These are phyloP conservation scores for Dendrobium chrysotoxum DNA, from an alignment of 106 monocot genomes.

Conservation along the genomic window DNA sequence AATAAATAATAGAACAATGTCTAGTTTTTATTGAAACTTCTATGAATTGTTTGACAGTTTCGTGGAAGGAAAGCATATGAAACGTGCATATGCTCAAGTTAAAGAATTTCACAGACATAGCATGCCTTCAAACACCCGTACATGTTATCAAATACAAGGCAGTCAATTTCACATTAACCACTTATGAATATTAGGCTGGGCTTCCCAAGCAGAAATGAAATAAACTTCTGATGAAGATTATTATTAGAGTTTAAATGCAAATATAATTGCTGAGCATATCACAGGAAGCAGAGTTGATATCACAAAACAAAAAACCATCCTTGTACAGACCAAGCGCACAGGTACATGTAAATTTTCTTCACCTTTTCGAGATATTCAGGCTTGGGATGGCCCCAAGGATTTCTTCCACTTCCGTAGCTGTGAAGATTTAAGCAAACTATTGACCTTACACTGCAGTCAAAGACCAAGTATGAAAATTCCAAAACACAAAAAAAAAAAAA, in stretches of 20 bases:
- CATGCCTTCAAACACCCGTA: neutral
- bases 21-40: neutral
- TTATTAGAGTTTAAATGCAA: neutral
- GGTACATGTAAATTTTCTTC: neutral
- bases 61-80: neutral
- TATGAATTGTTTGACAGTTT: neutral
- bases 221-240: neutral
- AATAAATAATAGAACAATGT: neutral
- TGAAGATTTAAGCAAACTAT: slow-evolving; percentile 85
- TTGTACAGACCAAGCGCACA: neutral
- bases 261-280: neutral
- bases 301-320: neutral
- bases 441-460: slow-evolving; percentile 65
- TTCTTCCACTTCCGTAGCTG: slow-evolving; percentile 86
- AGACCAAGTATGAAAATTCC: neutral
- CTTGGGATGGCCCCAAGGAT: slow-evolving; percentile 87
- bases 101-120: neutral
- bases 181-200: too few species aligned
- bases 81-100: neutral
- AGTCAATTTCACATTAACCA: neutral
- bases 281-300: neutral
- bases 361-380: slow-evolving; percentile 97
- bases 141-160: neutral
- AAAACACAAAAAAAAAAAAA: neutral
- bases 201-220: neutral